Evolutionary conservation across 257 asterid species (phyloP), one percentile per base, ranked within the genome.

Genomic region (Thymus quinquecostatus): DNA sequence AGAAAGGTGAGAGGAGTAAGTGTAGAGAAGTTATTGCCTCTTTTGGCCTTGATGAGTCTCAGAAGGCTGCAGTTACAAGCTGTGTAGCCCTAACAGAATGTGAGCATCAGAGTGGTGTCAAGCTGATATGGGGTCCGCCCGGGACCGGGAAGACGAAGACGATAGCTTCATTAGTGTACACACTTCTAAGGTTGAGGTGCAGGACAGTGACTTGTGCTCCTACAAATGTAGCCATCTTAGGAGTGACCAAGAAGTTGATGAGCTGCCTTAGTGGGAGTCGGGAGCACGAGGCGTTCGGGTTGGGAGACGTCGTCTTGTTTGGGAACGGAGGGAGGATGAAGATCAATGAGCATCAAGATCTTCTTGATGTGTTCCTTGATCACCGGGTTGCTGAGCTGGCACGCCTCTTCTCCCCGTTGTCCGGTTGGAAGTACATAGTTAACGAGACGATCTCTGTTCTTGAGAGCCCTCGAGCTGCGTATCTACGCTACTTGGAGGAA

Each of bases 51-150:
- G 87, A 86, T 61, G 76, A 72, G 21, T 88, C 93, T 2, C 97
- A 90, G 57, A 50, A 69, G 6, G 72, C 58, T 41, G 96, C 90
- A 30, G 82, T 90, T 55, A 27, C 69, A 64, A 70, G 68, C 55
- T 86, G 90, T 55, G 57, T 83, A 8, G 83, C 75, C 0, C 54
- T 78, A 57, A 75, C 78, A 47, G 81, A 85, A 62, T 90, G 96
- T 41, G 36, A 28, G 14, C 97, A 90, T 50, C 48, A 11, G 41
- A 78, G 77, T 10, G 64, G 77, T 6, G 75, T 78, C 50, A 85
- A 80, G 74, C 86, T 90, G 61, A 83, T 85, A 47, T 86, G 97
- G 97, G 97, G 97, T 45, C 97, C 97, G 1, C 97, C 96, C 9
- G 97, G 97, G 61, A 90, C 96, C 0, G 97, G 97, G 29, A 90